A percentile compares a stretch with the other conserved stretches of the same genome.
These are phyloP conservation scores for Eimeria tenella DNA, from an alignment of 169 alveolate genomes.

Conservation along the genomic window DNA sequence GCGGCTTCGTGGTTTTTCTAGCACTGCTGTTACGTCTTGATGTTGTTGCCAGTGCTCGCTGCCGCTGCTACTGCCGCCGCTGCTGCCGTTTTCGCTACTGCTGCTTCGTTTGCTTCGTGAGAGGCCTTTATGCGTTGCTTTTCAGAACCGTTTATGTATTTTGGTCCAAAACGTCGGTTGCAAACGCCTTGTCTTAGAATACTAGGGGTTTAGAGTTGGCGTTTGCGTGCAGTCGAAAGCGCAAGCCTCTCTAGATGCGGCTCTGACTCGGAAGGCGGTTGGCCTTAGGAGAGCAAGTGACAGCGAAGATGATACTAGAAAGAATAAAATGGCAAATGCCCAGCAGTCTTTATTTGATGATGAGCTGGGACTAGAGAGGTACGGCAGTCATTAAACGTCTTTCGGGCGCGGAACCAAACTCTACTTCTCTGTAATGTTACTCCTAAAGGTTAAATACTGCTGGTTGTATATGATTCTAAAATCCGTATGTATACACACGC, in stretches of 20 bases:
- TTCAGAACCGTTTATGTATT: neutral
- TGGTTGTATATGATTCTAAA: neutral
- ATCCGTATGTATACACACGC: neutral
- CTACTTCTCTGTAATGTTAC: neutral
- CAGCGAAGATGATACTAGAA: neutral
- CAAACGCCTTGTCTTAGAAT: neutral
- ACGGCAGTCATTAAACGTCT: neutral
- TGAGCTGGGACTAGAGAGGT: constrained; percentile 6
- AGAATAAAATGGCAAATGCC: neutral
- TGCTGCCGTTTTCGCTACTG: neutral
- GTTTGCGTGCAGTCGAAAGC: constrained; percentile 24
- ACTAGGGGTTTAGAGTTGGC: neutral
- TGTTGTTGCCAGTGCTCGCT: neutral
- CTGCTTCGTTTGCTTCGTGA: neutral
- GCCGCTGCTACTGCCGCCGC: too few species aligned
- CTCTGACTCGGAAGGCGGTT: neutral
- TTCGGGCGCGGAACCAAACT: neutral
- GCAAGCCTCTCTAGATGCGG: constrained; percentile 7
- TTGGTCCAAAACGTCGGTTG: neutral
- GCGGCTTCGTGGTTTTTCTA: neutral
- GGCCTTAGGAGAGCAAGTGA: constrained; percentile 12
- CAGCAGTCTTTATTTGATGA: neutral
- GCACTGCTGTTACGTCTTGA: neutral
- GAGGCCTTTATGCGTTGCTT: neutral
- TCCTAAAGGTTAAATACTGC: neutral